Evolutionary conservation across 2,329 filamentous ascomycete species (phyloP), one percentile per base, ranked within the genome.

Genomic region (Chaetomium sp.): DNA sequence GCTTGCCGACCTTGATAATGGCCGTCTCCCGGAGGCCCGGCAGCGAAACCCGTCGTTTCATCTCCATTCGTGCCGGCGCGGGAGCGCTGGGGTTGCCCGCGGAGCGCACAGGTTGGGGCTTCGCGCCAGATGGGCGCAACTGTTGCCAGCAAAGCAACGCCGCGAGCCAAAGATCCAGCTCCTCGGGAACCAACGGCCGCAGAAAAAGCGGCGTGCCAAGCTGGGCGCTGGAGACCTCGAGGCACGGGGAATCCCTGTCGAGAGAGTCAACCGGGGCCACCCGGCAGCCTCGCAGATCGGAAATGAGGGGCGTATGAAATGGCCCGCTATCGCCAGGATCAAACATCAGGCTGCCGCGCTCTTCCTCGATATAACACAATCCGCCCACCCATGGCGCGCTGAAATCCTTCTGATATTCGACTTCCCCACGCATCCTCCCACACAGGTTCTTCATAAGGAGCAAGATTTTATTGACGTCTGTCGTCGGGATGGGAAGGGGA

Each of bases 1-100:
- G 82, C 67, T 91, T 91, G 54, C 91, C 94, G 48, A 96, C 89
- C 69, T 97, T 99, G 75, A 97, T 97, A 62, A 97, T 94, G 54
- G 87, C 84, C 3, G 84, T 81, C 59, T 90, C 86, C 67, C 86
- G 94, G 1, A 66, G 61, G 42, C 64, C 66, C 5, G 69, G 63
- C 0, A 69, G 68, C n/a, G 74, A 72, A 4, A 68, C 61, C 42
- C 76, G 73, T 52, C 76, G 73, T 51, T 69, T 74, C 53, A 76
- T 67, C 55, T 78, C 75, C 0, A 27, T 27, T 27, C 19, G 19
- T 27, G 72, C 69, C 53, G 74, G 71, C 45, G 69, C 68, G 34
- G 70, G 67, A n/a, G 70, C 64, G 10, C 67, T 69, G 12, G 69
- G 68, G n/a, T 71, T 65, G 53, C 60, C 67, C 48, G 57, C 51